Evolutionary conservation across 2,329 filamentous ascomycete species (phyloP).

Genomic region (Pezicula neosporulosa): DNA sequence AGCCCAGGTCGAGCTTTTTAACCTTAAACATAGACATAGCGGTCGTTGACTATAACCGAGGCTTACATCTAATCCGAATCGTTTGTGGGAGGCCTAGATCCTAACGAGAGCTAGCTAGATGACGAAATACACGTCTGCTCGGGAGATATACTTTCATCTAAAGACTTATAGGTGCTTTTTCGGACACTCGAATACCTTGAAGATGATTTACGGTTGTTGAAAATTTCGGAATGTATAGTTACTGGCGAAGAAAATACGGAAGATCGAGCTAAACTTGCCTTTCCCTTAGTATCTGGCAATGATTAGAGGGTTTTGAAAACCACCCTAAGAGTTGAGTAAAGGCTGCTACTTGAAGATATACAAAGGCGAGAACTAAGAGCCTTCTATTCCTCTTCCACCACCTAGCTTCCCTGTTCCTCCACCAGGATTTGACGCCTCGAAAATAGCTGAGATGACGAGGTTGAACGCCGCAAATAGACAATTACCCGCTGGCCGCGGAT

Average conservation of each 20-base stretch:
- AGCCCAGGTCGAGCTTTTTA: constrained; percentile 85
- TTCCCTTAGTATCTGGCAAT: no score
- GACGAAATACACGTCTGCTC: constrained; percentile 12
- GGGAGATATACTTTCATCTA: constrained; percentile 16
- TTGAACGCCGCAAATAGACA: constrained; percentile 38
- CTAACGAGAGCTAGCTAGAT: constrained; percentile 11
- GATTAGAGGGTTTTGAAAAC: no score
- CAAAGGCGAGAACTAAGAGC: no score
- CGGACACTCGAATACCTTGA: constrained; percentile 30
- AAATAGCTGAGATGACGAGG: constrained; percentile 62
- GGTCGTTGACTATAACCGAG: constrained; percentile 27
- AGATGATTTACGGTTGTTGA: constrained; percentile 26
- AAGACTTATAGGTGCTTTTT: constrained; percentile 14
- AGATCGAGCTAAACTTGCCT: constrained; percentile 52
- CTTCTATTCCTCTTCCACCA: constrained; percentile 33
- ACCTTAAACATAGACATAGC: constrained; percentile 82
- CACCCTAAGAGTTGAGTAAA: no score
- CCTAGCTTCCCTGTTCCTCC: constrained; percentile 41
- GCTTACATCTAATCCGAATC: constrained; percentile 5
- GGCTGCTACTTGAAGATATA: no score
- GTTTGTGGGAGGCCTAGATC: constrained; percentile 11
- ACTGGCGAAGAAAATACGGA: constrained; percentile 57
- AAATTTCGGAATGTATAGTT: constrained; percentile 41
- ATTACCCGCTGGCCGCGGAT: constrained; percentile 35
- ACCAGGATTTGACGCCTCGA: constrained; percentile 54